A percentile compares a stretch with the other conserved stretches of the same genome.
Conservation (phyloP, 2,329 filamentous ascomycete genomes). For the Sclerotinia borealis region DNA sequence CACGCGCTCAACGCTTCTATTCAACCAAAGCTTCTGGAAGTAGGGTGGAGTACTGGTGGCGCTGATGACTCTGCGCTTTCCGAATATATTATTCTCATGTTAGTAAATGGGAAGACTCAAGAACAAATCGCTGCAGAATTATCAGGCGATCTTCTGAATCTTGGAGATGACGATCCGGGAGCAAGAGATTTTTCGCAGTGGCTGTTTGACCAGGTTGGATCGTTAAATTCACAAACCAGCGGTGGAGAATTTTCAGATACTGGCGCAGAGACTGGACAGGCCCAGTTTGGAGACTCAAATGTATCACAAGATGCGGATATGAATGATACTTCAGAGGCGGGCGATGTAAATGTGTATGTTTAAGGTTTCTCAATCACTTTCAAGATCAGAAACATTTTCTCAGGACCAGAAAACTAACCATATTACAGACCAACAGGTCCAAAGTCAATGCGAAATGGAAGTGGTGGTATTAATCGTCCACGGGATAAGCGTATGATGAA, state of each 20-base stretch:
- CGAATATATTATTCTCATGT: constrained; percentile 96
- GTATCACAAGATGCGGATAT: constrained; percentile 65
- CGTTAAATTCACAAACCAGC: constrained; percentile 58
- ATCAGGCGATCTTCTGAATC: constrained; percentile 75
- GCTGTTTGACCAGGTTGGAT: constrained; percentile 83
- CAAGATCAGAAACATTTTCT: neutral
- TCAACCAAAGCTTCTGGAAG: constrained; percentile 85
- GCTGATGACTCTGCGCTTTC: constrained; percentile 73
- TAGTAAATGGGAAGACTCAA: constrained; percentile 90
- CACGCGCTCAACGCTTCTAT: constrained; percentile 76
- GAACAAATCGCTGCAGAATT: constrained; percentile 85
- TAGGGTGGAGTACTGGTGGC: constrained; percentile 81
- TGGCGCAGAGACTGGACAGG: constrained; percentile 30
- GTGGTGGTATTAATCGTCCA: constrained; percentile 39
- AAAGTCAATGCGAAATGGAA: constrained; percentile 82
- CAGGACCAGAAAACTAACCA: constrained; percentile 37
- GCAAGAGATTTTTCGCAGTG: constrained; percentile 81
- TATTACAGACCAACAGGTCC: constrained; percentile 76
- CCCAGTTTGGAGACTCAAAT: constrained; percentile 50
- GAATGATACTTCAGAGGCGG: constrained; percentile 46
- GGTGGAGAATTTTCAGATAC: constrained; percentile 31
- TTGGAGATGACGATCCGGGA: constrained; percentile 75
- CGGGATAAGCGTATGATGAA: constrained; percentile 80
- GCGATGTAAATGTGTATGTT: constrained; percentile 54
- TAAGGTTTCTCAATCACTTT: neutral